Evolutionary conservation across 2,329 filamentous ascomycete species (phyloP).

Genomic region (Fusarium oxysporum): DNA sequence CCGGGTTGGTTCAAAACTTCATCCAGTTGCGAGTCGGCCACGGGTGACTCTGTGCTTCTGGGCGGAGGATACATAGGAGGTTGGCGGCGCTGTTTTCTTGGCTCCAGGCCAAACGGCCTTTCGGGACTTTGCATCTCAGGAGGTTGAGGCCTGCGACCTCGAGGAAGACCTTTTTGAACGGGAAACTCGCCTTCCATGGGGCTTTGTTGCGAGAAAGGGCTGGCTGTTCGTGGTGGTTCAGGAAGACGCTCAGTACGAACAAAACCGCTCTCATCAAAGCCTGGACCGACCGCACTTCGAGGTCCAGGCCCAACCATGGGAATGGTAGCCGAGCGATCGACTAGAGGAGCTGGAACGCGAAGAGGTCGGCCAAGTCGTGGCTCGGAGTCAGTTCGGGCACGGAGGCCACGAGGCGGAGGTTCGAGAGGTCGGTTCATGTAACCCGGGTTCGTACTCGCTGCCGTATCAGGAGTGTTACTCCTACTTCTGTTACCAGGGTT

Average conservation of each 20-base stretch:
- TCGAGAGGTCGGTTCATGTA: slow-evolving; percentile 41
- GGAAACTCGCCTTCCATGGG: slow-evolving; percentile 51
- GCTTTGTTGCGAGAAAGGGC: slow-evolving; percentile 43
- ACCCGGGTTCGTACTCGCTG: slow-evolving; percentile 16
- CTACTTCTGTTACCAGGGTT: slow-evolving; percentile 22
- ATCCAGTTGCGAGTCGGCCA: background rate
- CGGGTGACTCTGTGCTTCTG: slow-evolving; percentile 17
- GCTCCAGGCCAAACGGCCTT: slow-evolving; percentile 28
- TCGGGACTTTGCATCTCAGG: slow-evolving; percentile 12
- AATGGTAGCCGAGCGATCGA: slow-evolving; percentile 28
- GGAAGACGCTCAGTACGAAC: slow-evolving; percentile 29
- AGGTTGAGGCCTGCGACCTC: slow-evolving; percentile 47
- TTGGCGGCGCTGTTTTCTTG: slow-evolving; percentile 39
- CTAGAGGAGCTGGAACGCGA: slow-evolving; percentile 36
- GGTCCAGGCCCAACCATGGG: slow-evolving; percentile 13
- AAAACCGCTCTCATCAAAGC: slow-evolving; percentile 38
- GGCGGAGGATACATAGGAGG: slow-evolving; percentile 41
- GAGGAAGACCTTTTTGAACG: slow-evolving; percentile 50
- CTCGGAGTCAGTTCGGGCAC: slow-evolving; percentile 43
- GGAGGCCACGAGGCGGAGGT: slow-evolving; percentile 45
- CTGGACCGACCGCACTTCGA: slow-evolving; percentile 41
- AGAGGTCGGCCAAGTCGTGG: slow-evolving; percentile 42
- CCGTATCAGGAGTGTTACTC: slow-evolving; percentile 12
- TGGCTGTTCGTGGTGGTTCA: slow-evolving; percentile 38
- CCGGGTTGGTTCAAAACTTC: slow-evolving; percentile 16